Conservation (phyloP, 1,284 basidiomycete genomes). For the Pseudozyma hubeiensis region DNA sequence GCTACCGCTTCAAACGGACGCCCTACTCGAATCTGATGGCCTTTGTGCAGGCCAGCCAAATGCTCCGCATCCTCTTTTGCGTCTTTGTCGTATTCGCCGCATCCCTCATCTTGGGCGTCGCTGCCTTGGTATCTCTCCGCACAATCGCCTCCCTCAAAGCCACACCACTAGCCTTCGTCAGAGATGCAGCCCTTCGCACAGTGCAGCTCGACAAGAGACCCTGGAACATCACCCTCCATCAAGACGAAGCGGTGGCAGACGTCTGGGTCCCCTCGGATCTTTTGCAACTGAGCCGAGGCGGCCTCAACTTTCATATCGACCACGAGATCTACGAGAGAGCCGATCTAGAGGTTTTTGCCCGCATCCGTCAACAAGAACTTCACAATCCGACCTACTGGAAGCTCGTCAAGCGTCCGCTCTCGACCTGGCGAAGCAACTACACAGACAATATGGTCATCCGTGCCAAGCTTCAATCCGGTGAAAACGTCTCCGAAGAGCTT, state of each 20-base stretch:
- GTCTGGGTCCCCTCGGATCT: constrained; percentile 26
- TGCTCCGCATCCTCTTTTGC: constrained; percentile 35
- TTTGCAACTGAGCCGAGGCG: constrained; percentile 9
- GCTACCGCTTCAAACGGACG: constrained; percentile 36
- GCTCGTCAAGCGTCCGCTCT: constrained; percentile 13
- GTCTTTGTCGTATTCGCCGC: constrained; percentile 20
- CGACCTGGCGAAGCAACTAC: constrained; percentile 27
- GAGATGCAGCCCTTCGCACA: constrained; percentile 23
- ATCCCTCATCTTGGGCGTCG: constrained; percentile 20
- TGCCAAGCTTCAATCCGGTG: constrained; percentile 20
- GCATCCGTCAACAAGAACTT: constrained; percentile 15
- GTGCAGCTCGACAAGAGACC: constrained; percentile 19
- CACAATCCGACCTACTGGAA: constrained; percentile 34
- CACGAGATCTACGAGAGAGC: constrained; percentile 22
- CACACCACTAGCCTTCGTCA: constrained; percentile 28
- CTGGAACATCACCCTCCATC: constrained; percentile 35
- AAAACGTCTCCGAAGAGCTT: constrained; percentile 29
- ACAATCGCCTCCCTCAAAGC: constrained; percentile 17
- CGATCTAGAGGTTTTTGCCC: constrained; percentile 26
- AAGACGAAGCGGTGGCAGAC: constrained; percentile 20
- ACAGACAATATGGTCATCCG: constrained; percentile 23
- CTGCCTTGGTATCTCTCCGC: constrained; percentile 10
- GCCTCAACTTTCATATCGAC: constrained; percentile 9
- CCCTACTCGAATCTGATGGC: constrained; percentile 29
- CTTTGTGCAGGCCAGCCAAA: constrained; percentile 40